A percentile compares a stretch with the other conserved stretches of the same genome.
These are phyloP conservation scores for Leptosphaerulina australis DNA, from an alignment of 2,329 filamentous ascomycete genomes.

Conservation along the genomic window DNA sequence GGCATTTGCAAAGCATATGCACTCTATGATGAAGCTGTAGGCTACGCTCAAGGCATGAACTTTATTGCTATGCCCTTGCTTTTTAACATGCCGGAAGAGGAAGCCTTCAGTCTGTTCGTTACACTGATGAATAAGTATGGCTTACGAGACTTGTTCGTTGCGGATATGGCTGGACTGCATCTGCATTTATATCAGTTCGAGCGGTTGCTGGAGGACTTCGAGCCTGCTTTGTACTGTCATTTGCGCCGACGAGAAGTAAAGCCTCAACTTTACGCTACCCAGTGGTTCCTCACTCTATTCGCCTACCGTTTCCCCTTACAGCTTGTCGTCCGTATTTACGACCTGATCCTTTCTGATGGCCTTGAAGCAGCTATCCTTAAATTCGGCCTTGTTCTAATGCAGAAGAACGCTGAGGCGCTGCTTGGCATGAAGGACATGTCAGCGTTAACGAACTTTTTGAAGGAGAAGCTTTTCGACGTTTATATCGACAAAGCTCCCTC, in stretches of 20 bases:
- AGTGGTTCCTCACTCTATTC: conserved; percentile 99
- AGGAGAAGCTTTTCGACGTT: conserved; percentile 92
- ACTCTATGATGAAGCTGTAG: conserved; percentile 89
- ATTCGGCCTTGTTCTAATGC: conserved; percentile 95
- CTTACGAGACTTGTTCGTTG: conserved; percentile 87
- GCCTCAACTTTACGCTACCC: conserved; percentile 92
- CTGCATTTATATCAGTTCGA: conserved; percentile 95
- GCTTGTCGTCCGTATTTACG: conserved; percentile 93
- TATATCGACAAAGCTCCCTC: conserved; percentile 96
- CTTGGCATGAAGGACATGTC: conserved; percentile 90
- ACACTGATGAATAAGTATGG: conserved; percentile 97
- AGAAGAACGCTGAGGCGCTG: conserved; percentile 82
- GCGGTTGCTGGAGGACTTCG: conserved; percentile 87
- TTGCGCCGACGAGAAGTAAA: conserved; percentile 85
- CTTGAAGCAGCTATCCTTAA: conserved; percentile 86
- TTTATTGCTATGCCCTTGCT: conserved; percentile 96
- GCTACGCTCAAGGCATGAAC: conserved; percentile 98
- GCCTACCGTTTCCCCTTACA: conserved; percentile 97
- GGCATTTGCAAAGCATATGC: conserved; percentile 98
- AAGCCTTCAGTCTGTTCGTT: conserved; percentile 92
- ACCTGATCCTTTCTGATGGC: conserved; percentile 91
- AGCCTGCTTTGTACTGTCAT: conserved; percentile 94
- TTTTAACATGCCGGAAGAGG: conserved; percentile 98
- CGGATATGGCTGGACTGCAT: conserved; percentile 96
- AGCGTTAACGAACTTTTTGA: conserved; percentile 84